Evolutionary conservation across 257 asterid genomes (phyloP), one percentile per base, ranked within the genome.

Genomic region (Ocimum tenuiflorum): DNA sequence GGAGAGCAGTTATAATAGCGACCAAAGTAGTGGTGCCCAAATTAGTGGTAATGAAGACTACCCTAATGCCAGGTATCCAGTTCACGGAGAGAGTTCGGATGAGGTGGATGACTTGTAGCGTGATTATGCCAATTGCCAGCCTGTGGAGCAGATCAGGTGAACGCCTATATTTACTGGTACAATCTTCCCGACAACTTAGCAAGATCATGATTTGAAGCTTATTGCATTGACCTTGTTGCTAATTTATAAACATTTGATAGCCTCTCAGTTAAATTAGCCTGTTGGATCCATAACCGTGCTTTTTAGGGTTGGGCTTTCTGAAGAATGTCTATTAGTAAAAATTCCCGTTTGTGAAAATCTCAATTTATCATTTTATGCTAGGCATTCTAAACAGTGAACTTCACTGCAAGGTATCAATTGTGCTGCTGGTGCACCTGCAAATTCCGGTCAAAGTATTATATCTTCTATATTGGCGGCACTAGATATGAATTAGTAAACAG

Each of bases 1-100:
- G 1, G 90, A 82, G 65, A 78, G 82, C 77, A 79, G 77, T 76
- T 79, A 82, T 72, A 75, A 63, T 69, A 82, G 86, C 51, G 86
- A 78, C 72, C 89, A 66, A 58, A 78, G 90, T 45, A 31, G 36
- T 31, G 31, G 31, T 24, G 31, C 3, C 3, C 31, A 24, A 24
- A 24, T 1, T 24, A 84, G 88, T 47, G 85, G 83, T n/a, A 79
- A 71, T 13, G 91, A 82, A 54, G 89, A 76, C 68, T 74, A 65
- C 66, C 77, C 75, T 36, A 63, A 60, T 72, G 51, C 74, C 61
- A 47, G 60, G 46, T 77, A 52, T 63, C 74, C 61, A 55, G 52
- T 65, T 48, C 70, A 55, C 23, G 91, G 55, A 36, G 96, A 77
- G 60, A 82, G 83, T 65, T 79, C 88, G 10, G 88, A 84, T 35